Percentiles rank a stretch among this genome's conserved stretches.
Conservation (phyloP, 2,329 filamentous ascomycete genomes). For the Diaporthe eres region DNA sequence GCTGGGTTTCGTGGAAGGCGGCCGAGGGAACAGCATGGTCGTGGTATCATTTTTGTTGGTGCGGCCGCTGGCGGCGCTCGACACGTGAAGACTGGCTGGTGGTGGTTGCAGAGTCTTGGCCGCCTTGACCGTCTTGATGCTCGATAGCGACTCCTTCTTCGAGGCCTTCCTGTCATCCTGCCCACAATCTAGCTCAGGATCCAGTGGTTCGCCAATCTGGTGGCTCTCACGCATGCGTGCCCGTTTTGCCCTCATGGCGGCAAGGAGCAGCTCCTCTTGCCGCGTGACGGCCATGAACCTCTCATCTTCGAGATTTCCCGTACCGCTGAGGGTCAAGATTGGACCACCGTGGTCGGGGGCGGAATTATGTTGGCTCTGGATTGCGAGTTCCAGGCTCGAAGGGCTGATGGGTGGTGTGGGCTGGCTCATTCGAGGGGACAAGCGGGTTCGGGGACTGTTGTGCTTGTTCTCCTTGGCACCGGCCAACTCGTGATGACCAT, state of each 20-base stretch:
- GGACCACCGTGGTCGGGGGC: conserved; percentile 49
- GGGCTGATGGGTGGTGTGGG: conserved; percentile 67
- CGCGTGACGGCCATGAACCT: conserved; percentile 71
- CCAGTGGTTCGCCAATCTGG: conserved; percentile 1
- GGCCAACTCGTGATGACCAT: conserved; percentile 33
- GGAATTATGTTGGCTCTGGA: conserved; percentile 52
- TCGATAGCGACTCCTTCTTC: conserved; percentile 40
- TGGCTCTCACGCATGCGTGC: conserved; percentile 65
- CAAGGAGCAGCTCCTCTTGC: conserved; percentile 71
- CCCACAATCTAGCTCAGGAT: conserved; percentile 1
- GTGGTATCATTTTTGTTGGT: conserved; percentile 5
- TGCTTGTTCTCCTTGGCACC: conserved; percentile 20
- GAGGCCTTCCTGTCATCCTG: conserved; percentile 11
- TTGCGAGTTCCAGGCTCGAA: conserved; percentile 64
- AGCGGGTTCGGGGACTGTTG: conserved; percentile 44
- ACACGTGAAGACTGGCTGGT: conserved; percentile 2
- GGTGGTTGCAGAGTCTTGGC: conserved; percentile 19
- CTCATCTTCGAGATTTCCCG: conserved; percentile 48
- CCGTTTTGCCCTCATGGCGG: conserved; percentile 70
- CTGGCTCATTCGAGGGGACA: conserved; percentile 48
- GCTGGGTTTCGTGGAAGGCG: conserved; percentile 16
- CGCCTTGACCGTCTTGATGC: conserved; percentile 39
- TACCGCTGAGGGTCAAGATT: conserved; percentile 47
- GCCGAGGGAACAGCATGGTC: conserved; percentile 29
- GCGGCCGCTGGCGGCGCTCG: conserved; percentile 3